phyloP scores from a whole-genome alignment of 1,139 yeast genomes.

The Meyerozyma carpophila region DNA sequence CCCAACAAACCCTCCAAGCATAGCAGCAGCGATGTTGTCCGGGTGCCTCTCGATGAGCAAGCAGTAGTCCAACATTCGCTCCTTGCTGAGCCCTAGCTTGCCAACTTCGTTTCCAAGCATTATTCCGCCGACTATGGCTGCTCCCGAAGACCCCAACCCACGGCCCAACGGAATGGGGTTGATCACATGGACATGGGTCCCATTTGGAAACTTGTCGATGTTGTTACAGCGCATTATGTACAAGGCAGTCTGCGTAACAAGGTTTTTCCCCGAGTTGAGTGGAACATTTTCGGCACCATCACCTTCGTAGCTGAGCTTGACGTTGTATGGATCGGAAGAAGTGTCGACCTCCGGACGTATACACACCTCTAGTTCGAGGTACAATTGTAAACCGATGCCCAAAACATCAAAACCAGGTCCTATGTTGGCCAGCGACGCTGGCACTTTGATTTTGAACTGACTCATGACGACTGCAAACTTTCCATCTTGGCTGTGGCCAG shows the following conservation, averaged over 20 bases:
- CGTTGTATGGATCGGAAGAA: constrained; percentile 60
- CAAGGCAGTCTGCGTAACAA: constrained; percentile 88
- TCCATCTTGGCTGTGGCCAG: background rate
- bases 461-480: background rate
- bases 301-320: constrained; percentile 64
- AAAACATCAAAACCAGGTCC: constrained; percentile 98
- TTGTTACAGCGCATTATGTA: constrained; percentile 84
- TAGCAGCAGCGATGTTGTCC: constrained; percentile 96
- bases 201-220: constrained; percentile 67
- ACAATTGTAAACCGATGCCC: constrained; percentile 81
- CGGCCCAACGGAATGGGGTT: constrained; percentile 96
- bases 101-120: constrained; percentile 85
- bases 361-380: constrained; percentile 61
- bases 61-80: constrained; percentile 87
- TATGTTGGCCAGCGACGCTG: constrained; percentile 95
- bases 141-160: constrained; percentile 97
- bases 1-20: constrained; percentile 98
- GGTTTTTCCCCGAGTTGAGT: constrained; percentile 64
- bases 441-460: constrained; percentile 55
- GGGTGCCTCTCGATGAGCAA: constrained; percentile 97
- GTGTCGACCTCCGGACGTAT: constrained; percentile 53
- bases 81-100: constrained; percentile 62
- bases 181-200: constrained; percentile 74
- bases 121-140: constrained; percentile 98
- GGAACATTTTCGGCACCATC: constrained; percentile 80